Conservation (phyloP, 495 filamentous ascomycete species). For the Beverwykella pulmonaria region DNA sequence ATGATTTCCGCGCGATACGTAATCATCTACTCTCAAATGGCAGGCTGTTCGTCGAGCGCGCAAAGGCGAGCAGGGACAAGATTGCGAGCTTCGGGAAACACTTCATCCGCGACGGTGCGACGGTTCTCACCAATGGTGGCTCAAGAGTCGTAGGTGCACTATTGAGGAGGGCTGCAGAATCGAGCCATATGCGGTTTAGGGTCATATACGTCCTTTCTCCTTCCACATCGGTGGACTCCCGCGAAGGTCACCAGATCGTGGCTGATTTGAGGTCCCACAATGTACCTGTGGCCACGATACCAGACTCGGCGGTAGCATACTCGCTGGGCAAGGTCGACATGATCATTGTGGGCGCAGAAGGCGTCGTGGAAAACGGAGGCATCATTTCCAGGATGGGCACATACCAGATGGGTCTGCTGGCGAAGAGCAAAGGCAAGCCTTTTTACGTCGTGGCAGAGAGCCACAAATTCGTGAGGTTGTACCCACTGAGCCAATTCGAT, state of each 20-base stretch:
- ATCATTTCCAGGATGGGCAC: slow-evolving; percentile 90
- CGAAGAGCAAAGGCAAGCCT: slow-evolving; percentile 73
- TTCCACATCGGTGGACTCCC: slow-evolving; percentile 42
- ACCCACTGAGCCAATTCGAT: slow-evolving; percentile 76
- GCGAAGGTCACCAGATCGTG: slow-evolving; percentile 65
- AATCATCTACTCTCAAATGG: slow-evolving; percentile 82
- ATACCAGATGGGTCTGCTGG: slow-evolving; percentile 82
- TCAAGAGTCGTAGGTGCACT: slow-evolving; percentile 80
- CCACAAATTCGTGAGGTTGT: slow-evolving; percentile 88
- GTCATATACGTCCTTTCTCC: slow-evolving; percentile 74
- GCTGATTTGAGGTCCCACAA: slow-evolving; percentile 69
- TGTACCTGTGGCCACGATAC: slow-evolving; percentile 82
- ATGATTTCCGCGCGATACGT: slow-evolving; percentile 79
- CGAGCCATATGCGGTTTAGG: slow-evolving; percentile 67
- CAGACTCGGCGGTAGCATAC: slow-evolving; percentile 79
- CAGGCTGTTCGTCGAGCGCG: slow-evolving; percentile 78
- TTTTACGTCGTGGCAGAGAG: slow-evolving; percentile 94
- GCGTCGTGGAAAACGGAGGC: slow-evolving; percentile 90
- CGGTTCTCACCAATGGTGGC: slow-evolving; percentile 85
- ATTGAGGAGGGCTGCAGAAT: slow-evolving; percentile 71
- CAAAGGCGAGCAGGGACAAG: slow-evolving; percentile 79
- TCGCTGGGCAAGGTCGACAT: slow-evolving; percentile 78
- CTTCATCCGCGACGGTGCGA: slow-evolving; percentile 74
- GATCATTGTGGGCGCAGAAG: slow-evolving; percentile 90
- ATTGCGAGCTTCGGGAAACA: slow-evolving; percentile 78